phyloP scores from a whole-genome alignment of 2,329 filamentous ascomycete species.

The Aureobasidium sp. region DNA sequence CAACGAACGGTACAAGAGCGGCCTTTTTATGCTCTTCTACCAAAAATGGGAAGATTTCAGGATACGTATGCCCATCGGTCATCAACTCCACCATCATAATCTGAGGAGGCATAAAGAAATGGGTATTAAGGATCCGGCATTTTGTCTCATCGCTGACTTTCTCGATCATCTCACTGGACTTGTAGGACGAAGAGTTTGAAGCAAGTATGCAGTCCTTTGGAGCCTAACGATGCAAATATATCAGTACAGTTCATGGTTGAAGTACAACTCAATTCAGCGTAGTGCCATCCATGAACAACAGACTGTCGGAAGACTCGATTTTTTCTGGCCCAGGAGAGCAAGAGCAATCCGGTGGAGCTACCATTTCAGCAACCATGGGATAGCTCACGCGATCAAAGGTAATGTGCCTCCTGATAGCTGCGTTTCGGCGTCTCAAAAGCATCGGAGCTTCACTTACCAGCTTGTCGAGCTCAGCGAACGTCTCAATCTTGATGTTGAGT shows the following conservation, averaged over 20 bases:
- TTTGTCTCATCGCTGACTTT: constrained; percentile 36
- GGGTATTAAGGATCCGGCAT: constrained; percentile 42
- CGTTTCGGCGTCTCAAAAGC: too few relatives aligned
- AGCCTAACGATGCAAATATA: too few relatives aligned
- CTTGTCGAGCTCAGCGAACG: constrained; percentile 42
- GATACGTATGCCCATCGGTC: constrained; percentile 42
- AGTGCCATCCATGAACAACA: too few relatives aligned
- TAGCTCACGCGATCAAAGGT: too few relatives aligned
- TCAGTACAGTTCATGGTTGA: too few relatives aligned
- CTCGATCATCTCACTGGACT: constrained; percentile 43
- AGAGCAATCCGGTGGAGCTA: too few relatives aligned
- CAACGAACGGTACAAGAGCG: constrained; percentile 38
- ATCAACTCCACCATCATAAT: constrained; percentile 45
- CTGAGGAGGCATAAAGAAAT: constrained; percentile 46
- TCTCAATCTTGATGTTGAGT: constrained; percentile 41
- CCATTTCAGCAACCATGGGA: too few relatives aligned
- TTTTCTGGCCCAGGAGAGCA: too few relatives aligned
- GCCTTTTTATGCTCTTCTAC: constrained; percentile 34
- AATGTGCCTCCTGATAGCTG: too few relatives aligned
- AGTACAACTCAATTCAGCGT: too few relatives aligned
- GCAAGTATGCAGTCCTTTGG: constrained; percentile 44
- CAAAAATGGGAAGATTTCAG: constrained; percentile 42
- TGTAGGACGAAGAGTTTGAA: constrained; percentile 49
- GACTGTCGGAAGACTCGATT: too few relatives aligned
- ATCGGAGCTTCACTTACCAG: constrained; percentile 30